These are phyloP conservation scores for Fraxinus platypoda DNA, from an alignment of 305 asterid species.

Conservation along the genomic window DNA sequence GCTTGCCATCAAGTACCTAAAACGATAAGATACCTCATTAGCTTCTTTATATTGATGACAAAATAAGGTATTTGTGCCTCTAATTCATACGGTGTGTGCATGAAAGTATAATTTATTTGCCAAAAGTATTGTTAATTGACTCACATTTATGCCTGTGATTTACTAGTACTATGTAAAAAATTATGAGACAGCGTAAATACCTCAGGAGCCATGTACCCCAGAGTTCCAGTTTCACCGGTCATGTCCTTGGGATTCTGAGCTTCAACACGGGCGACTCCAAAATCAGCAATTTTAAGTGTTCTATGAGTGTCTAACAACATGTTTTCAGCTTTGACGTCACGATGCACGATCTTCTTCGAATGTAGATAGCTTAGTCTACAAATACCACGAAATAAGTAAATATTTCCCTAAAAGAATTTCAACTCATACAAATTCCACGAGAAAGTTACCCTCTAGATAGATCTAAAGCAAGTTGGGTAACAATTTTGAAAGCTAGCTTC, in stretches of 20 bases:
- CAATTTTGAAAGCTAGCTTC: constrained; percentile 45
- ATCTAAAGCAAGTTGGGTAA: constrained; percentile 54
- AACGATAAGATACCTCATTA: neutral
- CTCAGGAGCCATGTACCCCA: neutral
- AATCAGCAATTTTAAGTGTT: neutral
- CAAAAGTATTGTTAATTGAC: neutral
- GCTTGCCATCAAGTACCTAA: neutral
- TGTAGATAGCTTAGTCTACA: neutral
- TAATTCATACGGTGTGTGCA: neutral
- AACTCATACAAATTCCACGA: neutral
- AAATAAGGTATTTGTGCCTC: neutral
- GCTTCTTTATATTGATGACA: neutral
- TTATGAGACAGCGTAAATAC: neutral
- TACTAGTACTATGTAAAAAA: neutral
- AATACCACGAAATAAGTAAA: neutral
- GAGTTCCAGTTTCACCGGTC: neutral
- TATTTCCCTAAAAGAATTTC: neutral
- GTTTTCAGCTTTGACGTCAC: neutral
- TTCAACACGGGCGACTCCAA: neutral
- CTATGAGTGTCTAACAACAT: neutral
- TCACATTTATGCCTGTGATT: neutral
- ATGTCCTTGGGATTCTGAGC: neutral
- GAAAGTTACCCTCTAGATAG: constrained; percentile 49
- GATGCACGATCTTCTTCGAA: neutral
- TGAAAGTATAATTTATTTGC: neutral